A percentile compares a stretch with the other conserved stretches of the same genome.
Evolutionary conservation across 768 basidiomycete genomes (phyloP).

Genomic region (Suillus subalutaceus): DNA sequence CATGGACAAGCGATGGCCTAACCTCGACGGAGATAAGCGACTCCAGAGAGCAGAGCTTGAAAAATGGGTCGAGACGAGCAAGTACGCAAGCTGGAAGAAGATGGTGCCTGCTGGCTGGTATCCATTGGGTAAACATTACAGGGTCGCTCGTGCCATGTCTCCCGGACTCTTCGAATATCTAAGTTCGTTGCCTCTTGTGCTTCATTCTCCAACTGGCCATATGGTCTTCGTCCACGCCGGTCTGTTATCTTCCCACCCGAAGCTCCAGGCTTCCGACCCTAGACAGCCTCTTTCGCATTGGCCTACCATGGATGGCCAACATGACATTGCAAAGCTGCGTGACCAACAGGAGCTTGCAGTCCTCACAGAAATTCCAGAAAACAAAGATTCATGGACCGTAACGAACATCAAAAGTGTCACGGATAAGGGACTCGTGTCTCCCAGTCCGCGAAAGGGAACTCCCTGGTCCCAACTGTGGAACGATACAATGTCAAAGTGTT

Average conservation of each 20-base stretch:
- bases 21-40: constrained; percentile 33
- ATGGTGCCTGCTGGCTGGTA: constrained; percentile 71
- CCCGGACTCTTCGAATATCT: constrained; percentile 70
- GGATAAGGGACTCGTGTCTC: constrained; percentile 39
- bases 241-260: constrained; percentile 72
- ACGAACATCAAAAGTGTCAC: constrained; percentile 46
- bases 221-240: constrained; percentile 84
- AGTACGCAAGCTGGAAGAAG: constrained; percentile 46
- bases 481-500: constrained; percentile 59
- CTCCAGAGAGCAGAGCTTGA: constrained; percentile 20
- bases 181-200: constrained; percentile 64
- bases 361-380: constrained; percentile 72
- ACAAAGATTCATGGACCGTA: constrained; percentile 73
- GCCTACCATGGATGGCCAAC: constrained; percentile 41
- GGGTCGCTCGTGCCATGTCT: constrained; percentile 68
- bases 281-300: constrained; percentile 73
- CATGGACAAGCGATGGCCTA: constrained; percentile 47
- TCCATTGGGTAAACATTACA: constrained; percentile 77
- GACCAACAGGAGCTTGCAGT: constrained; percentile 67
- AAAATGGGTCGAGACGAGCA: constrained; percentile 40
- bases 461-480: constrained; percentile 85
- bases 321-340: constrained; percentile 41
- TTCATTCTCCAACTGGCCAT: constrained; percentile 78
- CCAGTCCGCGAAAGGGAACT: constrained; percentile 46
- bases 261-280: constrained; percentile 47